phyloP scores from a whole-genome alignment of 2,329 filamentous ascomycete species.

The Lasiodiplodia sp. region DNA sequence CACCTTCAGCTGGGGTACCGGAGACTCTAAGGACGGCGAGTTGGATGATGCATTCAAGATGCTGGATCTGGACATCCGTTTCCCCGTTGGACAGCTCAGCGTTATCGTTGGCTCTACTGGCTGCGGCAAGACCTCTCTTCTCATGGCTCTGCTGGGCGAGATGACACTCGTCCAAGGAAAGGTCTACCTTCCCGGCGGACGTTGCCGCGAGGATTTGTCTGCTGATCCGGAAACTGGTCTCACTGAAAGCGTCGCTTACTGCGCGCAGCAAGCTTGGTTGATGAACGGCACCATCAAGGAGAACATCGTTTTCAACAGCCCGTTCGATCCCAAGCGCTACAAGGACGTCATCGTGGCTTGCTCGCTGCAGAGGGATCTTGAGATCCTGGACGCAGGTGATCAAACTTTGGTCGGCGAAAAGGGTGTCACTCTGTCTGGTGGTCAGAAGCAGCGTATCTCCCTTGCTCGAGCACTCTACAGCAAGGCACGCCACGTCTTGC shows the following conservation, averaged over 20 bases:
- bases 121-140: slow-evolving; percentile 91
- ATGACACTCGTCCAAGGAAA: slow-evolving; percentile 86
- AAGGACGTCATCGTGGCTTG: slow-evolving; percentile 88
- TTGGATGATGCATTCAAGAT: slow-evolving; percentile 75
- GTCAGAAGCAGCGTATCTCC: slow-evolving; percentile 97
- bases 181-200: slow-evolving; percentile 85
- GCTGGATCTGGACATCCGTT: slow-evolving; percentile 82
- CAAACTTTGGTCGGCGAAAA: slow-evolving; percentile 96
- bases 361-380: slow-evolving; percentile 86
- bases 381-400: slow-evolving; percentile 91
- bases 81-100: slow-evolving; percentile 85
- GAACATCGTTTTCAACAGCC: slow-evolving; percentile 90
- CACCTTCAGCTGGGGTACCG: slow-evolving; percentile 84
- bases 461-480: slow-evolving; percentile 97
- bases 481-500: slow-evolving; percentile 84
- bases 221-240: slow-evolving; percentile 83
- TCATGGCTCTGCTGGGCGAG: slow-evolving; percentile 95
- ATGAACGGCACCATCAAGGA: slow-evolving; percentile 95
- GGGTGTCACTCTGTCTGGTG: slow-evolving; percentile 93
- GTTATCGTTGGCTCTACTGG: slow-evolving; percentile 93
- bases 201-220: slow-evolving; percentile 83
- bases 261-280: slow-evolving; percentile 95
- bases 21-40: slow-evolving; percentile 61
- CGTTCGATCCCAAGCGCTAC: slow-evolving; percentile 83
- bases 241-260: slow-evolving; percentile 92